Evolutionary conservation across 192 early-diverging fungal genomes (phyloP).

Genomic region (Piromyces finnis): DNA sequence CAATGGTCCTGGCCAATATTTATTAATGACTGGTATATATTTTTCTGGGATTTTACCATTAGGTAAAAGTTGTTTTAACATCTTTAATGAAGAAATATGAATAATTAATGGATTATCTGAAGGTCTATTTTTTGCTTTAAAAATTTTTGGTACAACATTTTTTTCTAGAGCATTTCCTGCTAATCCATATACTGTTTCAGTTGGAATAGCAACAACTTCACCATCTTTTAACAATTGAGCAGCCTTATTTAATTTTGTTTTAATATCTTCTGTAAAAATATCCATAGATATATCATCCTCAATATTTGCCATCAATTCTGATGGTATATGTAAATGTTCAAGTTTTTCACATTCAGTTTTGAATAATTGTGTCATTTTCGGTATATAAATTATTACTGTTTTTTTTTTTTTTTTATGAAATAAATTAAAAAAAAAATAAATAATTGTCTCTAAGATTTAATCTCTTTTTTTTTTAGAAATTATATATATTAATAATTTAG

Average conservation of each 20-base stretch:
- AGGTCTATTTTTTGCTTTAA: constrained; percentile 71
- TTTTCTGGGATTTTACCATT: constrained; percentile 31
- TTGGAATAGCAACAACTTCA: constrained; percentile 73
- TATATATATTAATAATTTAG: no score
- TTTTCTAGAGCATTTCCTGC: constrained; percentile 67
- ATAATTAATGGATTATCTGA: constrained; percentile 93
- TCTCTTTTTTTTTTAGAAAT: no score
- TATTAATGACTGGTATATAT: constrained; percentile 45
- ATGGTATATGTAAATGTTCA: background rate
- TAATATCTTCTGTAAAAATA: background rate
- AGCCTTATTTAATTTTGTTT: constrained; percentile 17
- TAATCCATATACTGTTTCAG: constrained; percentile 96
- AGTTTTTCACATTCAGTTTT: background rate
- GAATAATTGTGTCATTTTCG: background rate
- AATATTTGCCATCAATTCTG: background rate
- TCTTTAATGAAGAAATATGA: constrained; percentile 76
- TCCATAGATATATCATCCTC: background rate
- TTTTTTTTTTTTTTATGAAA: no score
- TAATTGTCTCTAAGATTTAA: no score
- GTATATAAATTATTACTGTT: background rate
- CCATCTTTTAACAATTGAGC: constrained; percentile 28
- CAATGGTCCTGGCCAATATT: constrained; percentile 85
- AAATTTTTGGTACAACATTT: constrained; percentile 56
- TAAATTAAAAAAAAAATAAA: no score
- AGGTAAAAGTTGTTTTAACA: constrained; percentile 56